Conservation (phyloP, 2,329 filamentous ascomycete species). For the Sporothrix pallida region DNA sequence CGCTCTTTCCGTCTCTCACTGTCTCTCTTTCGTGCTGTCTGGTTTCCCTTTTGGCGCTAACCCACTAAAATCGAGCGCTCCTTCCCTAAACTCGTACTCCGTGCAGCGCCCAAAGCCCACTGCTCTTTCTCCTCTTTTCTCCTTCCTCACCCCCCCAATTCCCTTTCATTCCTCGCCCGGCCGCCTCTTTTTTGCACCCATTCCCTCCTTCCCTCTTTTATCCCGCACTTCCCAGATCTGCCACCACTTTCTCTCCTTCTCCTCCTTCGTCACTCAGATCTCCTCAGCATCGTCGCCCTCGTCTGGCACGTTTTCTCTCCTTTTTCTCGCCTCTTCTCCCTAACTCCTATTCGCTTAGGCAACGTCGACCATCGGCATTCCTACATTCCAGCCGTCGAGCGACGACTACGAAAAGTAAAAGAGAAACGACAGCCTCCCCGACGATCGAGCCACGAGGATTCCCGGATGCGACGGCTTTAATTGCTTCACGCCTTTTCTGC, state of each 20-base stretch:
- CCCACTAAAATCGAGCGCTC: not conserved
- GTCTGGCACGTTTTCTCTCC: conserved; percentile 24
- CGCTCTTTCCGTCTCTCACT: conserved; percentile 25
- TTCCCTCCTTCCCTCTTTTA: conserved; percentile 20
- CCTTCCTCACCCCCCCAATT: conserved; percentile 5
- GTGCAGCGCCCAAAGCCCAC: not conserved
- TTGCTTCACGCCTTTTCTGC: not conserved
- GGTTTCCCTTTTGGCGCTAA: conserved; percentile 5
- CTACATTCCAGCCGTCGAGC: conserved; percentile 17
- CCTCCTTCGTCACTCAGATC: conserved; percentile 18
- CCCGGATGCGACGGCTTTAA: conserved; percentile 19
- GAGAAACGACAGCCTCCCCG: conserved; percentile 7
- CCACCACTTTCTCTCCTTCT: conserved; percentile 15
- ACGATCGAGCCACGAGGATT: conserved; percentile 13
- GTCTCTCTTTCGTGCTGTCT: not conserved
- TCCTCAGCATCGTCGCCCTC: conserved; percentile 18
- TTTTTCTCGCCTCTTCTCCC: not conserved
- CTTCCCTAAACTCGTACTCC: conserved; percentile 22
- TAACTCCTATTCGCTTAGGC: conserved; percentile 8
- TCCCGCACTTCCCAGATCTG: conserved; percentile 29
- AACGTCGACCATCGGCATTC: not conserved
- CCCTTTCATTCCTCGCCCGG: conserved; percentile 7
- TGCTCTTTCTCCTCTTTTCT: conserved; percentile 21
- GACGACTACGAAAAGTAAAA: not conserved
- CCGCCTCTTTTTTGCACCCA: conserved; percentile 11